Conservation (phyloP, 768 basidiomycete genomes). For the Leucogyrophana mollusca region DNA sequence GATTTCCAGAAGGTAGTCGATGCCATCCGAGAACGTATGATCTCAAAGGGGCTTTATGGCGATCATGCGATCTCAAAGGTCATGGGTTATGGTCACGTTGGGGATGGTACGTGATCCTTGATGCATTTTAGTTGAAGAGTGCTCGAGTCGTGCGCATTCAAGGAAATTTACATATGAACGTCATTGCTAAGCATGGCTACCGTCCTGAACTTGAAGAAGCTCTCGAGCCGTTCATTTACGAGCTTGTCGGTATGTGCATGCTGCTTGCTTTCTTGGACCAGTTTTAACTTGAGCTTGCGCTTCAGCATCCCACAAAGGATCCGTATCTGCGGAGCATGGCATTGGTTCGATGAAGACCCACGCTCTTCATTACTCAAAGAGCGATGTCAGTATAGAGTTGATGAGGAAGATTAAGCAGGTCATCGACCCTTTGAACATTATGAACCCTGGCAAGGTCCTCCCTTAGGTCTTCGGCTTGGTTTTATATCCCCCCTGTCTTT, state of each 20-base stretch:
- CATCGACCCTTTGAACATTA: conserved; percentile 89
- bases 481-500: too few relatives aligned
- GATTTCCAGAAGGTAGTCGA: conserved; percentile 90
- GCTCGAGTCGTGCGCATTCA: background rate
- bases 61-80: conserved; percentile 80
- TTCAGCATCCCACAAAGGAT: conserved; percentile 76
- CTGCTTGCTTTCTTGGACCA: background rate
- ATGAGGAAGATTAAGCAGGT: conserved; percentile 90
- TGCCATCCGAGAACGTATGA: conserved; percentile 67
- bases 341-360: conserved; percentile 95
- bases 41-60: conserved; percentile 64
- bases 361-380: conserved; percentile 87
- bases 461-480: conserved; percentile 8
- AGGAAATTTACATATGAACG: conserved; percentile 95
- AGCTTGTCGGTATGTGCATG: conserved; percentile 76
- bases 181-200: conserved; percentile 74
- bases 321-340: conserved; percentile 96
- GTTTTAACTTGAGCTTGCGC: background rate
- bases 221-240: conserved; percentile 94
- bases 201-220: conserved; percentile 80
- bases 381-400: conserved; percentile 69
- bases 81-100: conserved; percentile 94
- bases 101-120: conserved; percentile 70
- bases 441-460: conserved; percentile 90
- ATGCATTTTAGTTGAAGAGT: too few relatives aligned